Conservation (phyloP, 2,329 filamentous ascomycete genomes). For the Nigrospora oryzae region DNA sequence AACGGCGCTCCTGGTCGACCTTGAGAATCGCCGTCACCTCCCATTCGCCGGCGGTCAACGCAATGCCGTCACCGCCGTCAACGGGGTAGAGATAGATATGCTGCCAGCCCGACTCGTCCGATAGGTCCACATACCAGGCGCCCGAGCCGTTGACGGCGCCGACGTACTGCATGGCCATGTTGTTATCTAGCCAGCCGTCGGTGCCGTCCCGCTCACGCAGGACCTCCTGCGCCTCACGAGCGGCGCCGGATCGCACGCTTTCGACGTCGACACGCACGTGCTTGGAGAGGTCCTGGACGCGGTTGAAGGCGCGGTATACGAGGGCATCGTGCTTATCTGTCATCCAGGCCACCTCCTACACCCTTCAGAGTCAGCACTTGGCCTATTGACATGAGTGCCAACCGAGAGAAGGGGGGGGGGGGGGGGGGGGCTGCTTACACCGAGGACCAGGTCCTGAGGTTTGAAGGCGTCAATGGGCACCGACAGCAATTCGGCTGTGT, state of each 20-base stretch:
- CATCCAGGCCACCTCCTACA: conserved; percentile 54
- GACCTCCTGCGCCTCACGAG: conserved; percentile 21
- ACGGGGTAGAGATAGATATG: conserved; percentile 59
- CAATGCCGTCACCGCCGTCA: conserved; percentile 41
- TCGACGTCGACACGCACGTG: conserved; percentile 49
- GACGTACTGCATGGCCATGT: conserved; percentile 45
- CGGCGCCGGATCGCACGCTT: conserved; percentile 22
- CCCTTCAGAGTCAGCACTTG: too few relatives aligned
- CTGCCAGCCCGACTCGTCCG: conserved; percentile 55
- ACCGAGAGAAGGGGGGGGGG: too few relatives aligned
- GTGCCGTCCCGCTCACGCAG: conserved; percentile 49
- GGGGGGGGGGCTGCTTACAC: conserved; percentile 13
- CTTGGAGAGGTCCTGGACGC: conserved; percentile 58
- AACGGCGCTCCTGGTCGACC: conserved; percentile 44
- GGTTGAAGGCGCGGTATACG: conserved; percentile 59
- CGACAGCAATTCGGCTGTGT: conserved; percentile 30
- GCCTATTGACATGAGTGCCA: too few relatives aligned
- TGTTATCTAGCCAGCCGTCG: conserved; percentile 56
- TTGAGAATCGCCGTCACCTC: conserved; percentile 53
- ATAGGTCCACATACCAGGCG: conserved; percentile 57
- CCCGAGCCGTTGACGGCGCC: conserved; percentile 31
- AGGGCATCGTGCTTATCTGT: conserved; percentile 52
- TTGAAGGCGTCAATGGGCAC: conserved; percentile 50
- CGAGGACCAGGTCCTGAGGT: conserved; percentile 53
- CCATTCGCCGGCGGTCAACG: conserved; percentile 58